Percentiles rank a stretch among this genome's conserved stretches.
These are phyloP conservation scores for Globisporangium barbulae DNA, from an alignment of 352 stramenopile species.

Conservation along the genomic window DNA sequence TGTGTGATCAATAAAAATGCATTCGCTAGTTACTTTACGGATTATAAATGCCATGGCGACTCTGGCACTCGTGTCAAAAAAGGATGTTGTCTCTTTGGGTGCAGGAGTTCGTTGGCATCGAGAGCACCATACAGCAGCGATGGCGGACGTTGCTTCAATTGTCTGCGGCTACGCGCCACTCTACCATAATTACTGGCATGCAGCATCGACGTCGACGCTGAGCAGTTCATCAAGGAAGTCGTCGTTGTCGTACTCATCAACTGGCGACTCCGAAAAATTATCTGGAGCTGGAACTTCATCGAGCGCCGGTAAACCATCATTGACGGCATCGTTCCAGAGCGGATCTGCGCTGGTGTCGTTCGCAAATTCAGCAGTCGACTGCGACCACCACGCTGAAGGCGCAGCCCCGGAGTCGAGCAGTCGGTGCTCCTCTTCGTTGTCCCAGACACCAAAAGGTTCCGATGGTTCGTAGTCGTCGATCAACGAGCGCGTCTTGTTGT, in stretches of 20 bases:
- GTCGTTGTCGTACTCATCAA: slow-evolving; percentile 18
- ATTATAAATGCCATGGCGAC: slow-evolving; percentile 6
- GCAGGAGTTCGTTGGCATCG: not conserved
- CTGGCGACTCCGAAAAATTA: slow-evolving; percentile 23
- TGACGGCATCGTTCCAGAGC: slow-evolving; percentile 16
- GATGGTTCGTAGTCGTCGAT: slow-evolving; percentile 41
- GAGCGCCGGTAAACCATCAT: slow-evolving; percentile 3
- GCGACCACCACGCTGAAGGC: slow-evolving; percentile 55
- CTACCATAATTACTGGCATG: slow-evolving; percentile 5
- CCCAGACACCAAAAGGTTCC: slow-evolving; percentile 25
- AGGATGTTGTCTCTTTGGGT: not conserved
- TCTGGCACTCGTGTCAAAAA: not conserved
- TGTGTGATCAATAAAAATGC: slow-evolving; percentile 30
- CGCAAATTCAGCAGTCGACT: slow-evolving; percentile 14
- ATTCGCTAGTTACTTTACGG: slow-evolving; percentile 13
- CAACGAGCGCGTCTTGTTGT: slow-evolving; percentile 42
- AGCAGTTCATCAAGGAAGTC: slow-evolving; percentile 48
- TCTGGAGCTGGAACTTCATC: slow-evolving; percentile 39
- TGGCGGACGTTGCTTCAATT: not conserved
- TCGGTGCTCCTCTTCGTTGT: slow-evolving; percentile 34
- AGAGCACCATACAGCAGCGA: not conserved
- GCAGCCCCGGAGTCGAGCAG: slow-evolving; percentile 37
- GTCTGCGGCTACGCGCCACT: not conserved
- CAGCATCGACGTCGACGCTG: slow-evolving; percentile 47
- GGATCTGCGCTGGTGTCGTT: slow-evolving; percentile 15